Percentiles rank a stretch among this genome's conserved stretches.
phyloP scores from a whole-genome alignment of 345 rosid genomes.

The Erysimum cheiranthoides region DNA sequence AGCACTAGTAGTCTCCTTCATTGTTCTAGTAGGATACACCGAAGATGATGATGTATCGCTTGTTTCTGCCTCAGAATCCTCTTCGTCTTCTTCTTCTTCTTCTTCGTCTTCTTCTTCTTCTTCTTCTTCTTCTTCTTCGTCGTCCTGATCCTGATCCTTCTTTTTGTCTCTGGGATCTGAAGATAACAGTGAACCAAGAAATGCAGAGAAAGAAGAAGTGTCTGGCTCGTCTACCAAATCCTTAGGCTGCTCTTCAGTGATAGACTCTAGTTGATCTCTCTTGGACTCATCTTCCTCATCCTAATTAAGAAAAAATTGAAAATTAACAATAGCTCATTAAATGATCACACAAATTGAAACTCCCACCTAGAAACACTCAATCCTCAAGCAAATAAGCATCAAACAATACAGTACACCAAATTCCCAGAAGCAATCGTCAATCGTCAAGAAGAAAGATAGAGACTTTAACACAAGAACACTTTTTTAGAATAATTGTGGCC shows the following conservation, averaged over 20 bases:
- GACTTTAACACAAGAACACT: slow-evolving; percentile 16
- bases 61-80: slow-evolving; percentile 49
- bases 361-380: slow-evolving; percentile 9
- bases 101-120: slow-evolving; percentile 48
- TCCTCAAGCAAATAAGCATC: slow-evolving; percentile 15
- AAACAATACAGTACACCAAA: not conserved
- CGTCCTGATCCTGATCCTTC: slow-evolving; percentile 47
- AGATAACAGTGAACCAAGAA: slow-evolving; percentile 81
- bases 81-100: slow-evolving; percentile 55
- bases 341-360: slow-evolving; percentile 18
- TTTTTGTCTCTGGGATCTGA: slow-evolving; percentile 49
- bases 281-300: slow-evolving; percentile 57
- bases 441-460: slow-evolving; percentile 8
- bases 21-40: slow-evolving; percentile 38
- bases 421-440: slow-evolving; percentile 15
- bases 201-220: slow-evolving; percentile 93
- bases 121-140: slow-evolving; percentile 45
- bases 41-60: slow-evolving; percentile 52
- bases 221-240: slow-evolving; percentile 75
- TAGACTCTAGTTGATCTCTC: slow-evolving; percentile 56
- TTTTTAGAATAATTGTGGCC: not conserved
- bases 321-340: slow-evolving; percentile 14
- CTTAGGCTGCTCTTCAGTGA: slow-evolving; percentile 53
- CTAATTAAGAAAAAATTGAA: slow-evolving; percentile 40
- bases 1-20: slow-evolving; percentile 57